phyloP scores from a whole-genome alignment of 352 stramenopile genomes.

The Phytophthora colocasiae region DNA sequence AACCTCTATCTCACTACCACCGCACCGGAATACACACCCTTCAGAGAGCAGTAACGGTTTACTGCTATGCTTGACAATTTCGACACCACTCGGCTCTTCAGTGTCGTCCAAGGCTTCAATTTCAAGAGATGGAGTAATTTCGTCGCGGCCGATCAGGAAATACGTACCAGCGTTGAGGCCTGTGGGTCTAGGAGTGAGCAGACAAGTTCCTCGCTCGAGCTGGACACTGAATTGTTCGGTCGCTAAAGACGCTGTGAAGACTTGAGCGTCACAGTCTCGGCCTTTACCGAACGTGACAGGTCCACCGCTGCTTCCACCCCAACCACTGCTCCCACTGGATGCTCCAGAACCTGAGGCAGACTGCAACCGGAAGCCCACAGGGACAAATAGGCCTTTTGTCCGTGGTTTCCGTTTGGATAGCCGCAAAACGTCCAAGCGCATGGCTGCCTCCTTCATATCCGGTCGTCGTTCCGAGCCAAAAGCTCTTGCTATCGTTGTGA shows the following conservation, averaged over 20 bases:
- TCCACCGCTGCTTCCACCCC: conserved; percentile 38
- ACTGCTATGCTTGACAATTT: conserved; percentile 70
- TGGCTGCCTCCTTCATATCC: conserved; percentile 71
- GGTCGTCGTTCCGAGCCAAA: conserved; percentile 65
- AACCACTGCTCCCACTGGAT: conserved; percentile 31
- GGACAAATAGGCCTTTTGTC: conserved; percentile 51
- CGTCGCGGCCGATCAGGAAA: conserved; percentile 67
- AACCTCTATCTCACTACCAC: conserved; percentile 68
- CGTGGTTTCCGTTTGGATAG: conserved; percentile 69
- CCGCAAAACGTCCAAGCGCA: conserved; percentile 70
- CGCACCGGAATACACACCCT: conserved; percentile 68
- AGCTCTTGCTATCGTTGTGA: conserved; percentile 55
- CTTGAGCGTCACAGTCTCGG: conserved; percentile 58
- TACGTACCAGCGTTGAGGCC: conserved; percentile 79
- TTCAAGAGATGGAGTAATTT: conserved; percentile 5
- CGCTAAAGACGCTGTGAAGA: conserved; percentile 61
- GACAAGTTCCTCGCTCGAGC: conserved; percentile 62
- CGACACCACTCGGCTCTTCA: conserved; percentile 3
- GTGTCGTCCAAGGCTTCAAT: not conserved
- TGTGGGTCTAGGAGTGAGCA: conserved; percentile 59
- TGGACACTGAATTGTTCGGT: conserved; percentile 77
- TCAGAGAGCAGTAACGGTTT: conserved; percentile 78
- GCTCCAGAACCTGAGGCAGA: conserved; percentile 37
- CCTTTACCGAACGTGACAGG: conserved; percentile 69
- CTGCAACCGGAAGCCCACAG: conserved; percentile 61